These are phyloP conservation scores for Cenchrus americanus DNA, from an alignment of 176 grass and related monocot species.

Conservation along the genomic window DNA sequence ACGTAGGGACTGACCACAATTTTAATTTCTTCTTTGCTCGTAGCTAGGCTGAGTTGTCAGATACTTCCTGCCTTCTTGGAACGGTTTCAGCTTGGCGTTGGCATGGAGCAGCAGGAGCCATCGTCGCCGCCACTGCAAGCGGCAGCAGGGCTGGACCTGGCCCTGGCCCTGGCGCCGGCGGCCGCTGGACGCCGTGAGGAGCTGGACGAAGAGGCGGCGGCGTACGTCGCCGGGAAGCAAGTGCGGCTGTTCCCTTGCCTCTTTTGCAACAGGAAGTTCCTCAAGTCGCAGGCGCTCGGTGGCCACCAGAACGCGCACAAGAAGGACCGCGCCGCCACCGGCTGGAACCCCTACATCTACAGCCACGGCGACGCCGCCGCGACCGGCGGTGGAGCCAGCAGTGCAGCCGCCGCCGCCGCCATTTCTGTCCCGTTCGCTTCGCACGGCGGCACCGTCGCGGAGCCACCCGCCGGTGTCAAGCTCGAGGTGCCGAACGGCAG, in stretches of 20 bases:
- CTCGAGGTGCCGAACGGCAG: background rate
- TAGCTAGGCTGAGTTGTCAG: too few relatives aligned
- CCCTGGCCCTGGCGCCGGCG: slow-evolving; percentile 29
- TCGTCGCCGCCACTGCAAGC: background rate
- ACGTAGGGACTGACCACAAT: too few relatives aligned
- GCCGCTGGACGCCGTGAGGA: background rate
- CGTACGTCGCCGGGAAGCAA: slow-evolving; percentile 42
- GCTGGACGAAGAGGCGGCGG: background rate
- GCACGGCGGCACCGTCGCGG: too few relatives aligned
- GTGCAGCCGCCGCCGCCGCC: too few relatives aligned
- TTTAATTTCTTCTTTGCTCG: too few relatives aligned
- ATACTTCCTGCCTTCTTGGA: too few relatives aligned
- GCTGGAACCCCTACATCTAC: background rate
- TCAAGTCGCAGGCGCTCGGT: slow-evolving; percentile 82
- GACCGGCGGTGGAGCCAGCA: too few relatives aligned
- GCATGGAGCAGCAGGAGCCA: background rate
- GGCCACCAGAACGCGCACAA: slow-evolving; percentile 99
- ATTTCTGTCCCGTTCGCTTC: too few relatives aligned
- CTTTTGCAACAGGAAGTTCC: slow-evolving; percentile 81
- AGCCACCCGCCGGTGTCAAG: background rate
- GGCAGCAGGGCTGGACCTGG: background rate
- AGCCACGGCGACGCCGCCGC: background rate
- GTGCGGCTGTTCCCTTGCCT: slow-evolving; percentile 72
- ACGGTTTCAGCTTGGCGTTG: background rate
- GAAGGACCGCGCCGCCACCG: slow-evolving; percentile 57